Percentiles rank a stretch among this genome's conserved stretches.
phyloP scores from a whole-genome alignment of 2,329 filamentous ascomycete species.

The Pleochaeta shiraiana region DNA sequence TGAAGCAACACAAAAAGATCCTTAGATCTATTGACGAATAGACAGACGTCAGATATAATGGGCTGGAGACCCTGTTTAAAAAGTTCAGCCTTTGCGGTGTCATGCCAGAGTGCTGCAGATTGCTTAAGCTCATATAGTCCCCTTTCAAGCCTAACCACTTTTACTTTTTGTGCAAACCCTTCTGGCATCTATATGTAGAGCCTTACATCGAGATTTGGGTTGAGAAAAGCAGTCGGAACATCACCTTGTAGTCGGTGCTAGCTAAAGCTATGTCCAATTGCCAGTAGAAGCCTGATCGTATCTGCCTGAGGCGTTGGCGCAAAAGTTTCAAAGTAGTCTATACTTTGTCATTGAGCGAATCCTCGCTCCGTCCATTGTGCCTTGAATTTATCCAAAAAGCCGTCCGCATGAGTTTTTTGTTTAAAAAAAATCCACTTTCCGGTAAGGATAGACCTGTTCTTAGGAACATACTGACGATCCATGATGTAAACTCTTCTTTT shows the following conservation, averaged over 20 bases:
- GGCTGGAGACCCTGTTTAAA: neutral
- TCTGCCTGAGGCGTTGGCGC: neutral
- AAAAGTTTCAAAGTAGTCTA: neutral
- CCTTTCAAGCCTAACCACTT: neutral
- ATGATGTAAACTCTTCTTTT: neutral
- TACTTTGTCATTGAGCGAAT: neutral
- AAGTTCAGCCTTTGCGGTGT: neutral
- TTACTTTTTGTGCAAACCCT: neutral
- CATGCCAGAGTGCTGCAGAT: neutral
- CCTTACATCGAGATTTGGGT: neutral
- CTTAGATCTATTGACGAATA: neutral
- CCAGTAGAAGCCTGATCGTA: no score
- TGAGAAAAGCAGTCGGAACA: no score
- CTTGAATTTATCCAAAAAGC: neutral
- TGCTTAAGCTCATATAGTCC: neutral
- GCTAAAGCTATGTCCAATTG: no score
- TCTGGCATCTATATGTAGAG: neutral
- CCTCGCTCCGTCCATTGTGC: neutral
- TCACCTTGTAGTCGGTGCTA: no score
- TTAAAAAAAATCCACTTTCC: neutral
- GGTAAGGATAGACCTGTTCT: neutral
- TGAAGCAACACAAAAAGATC: neutral
- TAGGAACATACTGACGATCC: no score
- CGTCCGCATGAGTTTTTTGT: neutral
- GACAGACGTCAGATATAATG: neutral